phyloP scores from a whole-genome alignment of 2,329 filamentous ascomycete species.

The Fusarium praegraminearum region DNA sequence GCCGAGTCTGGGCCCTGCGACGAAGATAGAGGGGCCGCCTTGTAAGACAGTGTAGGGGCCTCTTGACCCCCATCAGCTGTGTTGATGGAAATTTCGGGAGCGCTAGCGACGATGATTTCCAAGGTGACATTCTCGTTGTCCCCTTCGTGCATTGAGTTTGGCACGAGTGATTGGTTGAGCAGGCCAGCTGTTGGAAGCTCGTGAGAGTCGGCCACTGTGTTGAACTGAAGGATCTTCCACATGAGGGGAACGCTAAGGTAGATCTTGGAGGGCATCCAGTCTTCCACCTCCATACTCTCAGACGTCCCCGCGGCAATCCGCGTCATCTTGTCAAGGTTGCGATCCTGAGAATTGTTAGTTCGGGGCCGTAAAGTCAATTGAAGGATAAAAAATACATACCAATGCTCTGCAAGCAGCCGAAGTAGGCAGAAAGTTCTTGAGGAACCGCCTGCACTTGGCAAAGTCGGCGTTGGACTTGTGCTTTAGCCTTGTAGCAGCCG shows the following conservation, averaged over 20 bases:
- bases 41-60: conserved; percentile 58
- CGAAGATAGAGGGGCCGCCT: conserved; percentile 42
- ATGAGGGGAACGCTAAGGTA: conserved; percentile 65
- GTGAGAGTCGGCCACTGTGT: conserved; percentile 54
- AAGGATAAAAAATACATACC: conserved; percentile 50
- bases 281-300: conserved; percentile 60
- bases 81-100: conserved; percentile 64
- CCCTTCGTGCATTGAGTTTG: conserved; percentile 48
- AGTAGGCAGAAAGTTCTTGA: conserved; percentile 61
- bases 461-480: conserved; percentile 65
- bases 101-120: conserved; percentile 64
- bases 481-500: conserved; percentile 60
- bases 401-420: conserved; percentile 60
- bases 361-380: not conserved
- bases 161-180: conserved; percentile 57
- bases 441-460: conserved; percentile 62
- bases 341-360: conserved; percentile 54
- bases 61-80: conserved; percentile 64
- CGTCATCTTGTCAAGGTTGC: conserved; percentile 61
- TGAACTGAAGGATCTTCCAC: conserved; percentile 65
- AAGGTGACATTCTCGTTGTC: conserved; percentile 55
- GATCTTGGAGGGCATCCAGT: conserved; percentile 66
- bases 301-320: conserved; percentile 60
- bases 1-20: conserved; percentile 42
- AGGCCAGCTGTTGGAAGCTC: conserved; percentile 55